These are phyloP conservation scores for Echinochloa phyllopogon DNA, from an alignment of 176 grass and related monocot genomes.

Conservation along the genomic window DNA sequence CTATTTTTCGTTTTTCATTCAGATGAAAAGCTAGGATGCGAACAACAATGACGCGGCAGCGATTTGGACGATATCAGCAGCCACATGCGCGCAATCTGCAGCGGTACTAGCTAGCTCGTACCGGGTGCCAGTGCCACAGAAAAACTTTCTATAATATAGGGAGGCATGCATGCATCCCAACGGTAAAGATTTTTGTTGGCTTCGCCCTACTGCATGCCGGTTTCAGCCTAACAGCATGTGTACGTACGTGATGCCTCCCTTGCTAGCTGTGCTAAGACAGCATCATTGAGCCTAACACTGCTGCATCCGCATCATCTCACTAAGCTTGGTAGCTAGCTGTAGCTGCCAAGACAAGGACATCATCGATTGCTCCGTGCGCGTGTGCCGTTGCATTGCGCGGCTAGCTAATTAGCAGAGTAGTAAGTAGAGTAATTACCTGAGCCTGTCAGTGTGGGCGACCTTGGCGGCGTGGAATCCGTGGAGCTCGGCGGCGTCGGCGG, in stretches of 20 bases:
- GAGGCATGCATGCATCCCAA: neutral
- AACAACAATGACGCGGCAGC: neutral
- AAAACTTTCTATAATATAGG: too few species aligned
- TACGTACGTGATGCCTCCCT: neutral
- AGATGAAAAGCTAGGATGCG: neutral
- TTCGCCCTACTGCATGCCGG: neutral
- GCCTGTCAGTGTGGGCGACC: slow-evolving; percentile 59
- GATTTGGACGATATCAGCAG: neutral
- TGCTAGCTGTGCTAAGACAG: neutral
- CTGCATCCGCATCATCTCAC: too few species aligned
- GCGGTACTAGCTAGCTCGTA: neutral
- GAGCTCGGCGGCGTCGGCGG: slow-evolving; percentile 46
- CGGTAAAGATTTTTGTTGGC: neutral
- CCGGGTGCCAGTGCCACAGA: neutral
- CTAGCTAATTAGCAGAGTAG: too few species aligned
- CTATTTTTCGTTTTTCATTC: neutral
- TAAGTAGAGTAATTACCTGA: slow-evolving; percentile 48
- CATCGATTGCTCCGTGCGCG: too few species aligned
- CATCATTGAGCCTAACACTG: neutral
- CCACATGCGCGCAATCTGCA: slow-evolving; percentile 32
- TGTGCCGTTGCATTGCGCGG: too few species aligned
- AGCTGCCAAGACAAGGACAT: slow-evolving; percentile 23
- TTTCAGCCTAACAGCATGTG: neutral
- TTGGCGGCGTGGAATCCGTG: slow-evolving; percentile 50
- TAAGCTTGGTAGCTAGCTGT: too few species aligned